Evolutionary conservation across 306 rosid species (phyloP).

Genomic region (Vigna hirtella): DNA sequence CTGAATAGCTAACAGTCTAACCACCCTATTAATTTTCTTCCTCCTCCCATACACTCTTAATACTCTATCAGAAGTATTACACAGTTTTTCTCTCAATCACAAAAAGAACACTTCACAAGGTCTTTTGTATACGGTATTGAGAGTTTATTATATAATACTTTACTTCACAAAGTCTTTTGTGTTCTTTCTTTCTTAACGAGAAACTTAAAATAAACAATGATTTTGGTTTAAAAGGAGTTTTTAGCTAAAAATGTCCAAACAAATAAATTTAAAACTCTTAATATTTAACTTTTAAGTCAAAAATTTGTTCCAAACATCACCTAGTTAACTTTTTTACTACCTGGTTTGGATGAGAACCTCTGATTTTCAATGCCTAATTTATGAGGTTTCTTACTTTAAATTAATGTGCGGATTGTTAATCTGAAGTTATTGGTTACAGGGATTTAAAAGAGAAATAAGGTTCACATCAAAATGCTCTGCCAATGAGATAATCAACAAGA

Average conservation of each 20-base stretch:
- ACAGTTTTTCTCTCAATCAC: no score
- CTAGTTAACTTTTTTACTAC: neutral
- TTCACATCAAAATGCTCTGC: constrained; percentile 85
- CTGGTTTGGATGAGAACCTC: constrained; percentile 20
- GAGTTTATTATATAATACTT: no score
- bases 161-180: no score
- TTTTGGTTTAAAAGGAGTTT: neutral
- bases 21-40: no score
- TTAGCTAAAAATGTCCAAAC: neutral
- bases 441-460: constrained; percentile 81
- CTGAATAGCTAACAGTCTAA: no score
- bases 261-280: neutral
- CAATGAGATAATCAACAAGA: constrained; percentile 75
- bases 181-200: no score
- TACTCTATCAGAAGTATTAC: no score
- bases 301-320: neutral
- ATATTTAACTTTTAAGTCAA: neutral
- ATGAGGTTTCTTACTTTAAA: constrained; percentile 3
- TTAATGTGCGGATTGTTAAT: neutral
- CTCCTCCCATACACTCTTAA: no score
- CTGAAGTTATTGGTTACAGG: constrained; percentile 50
- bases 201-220: neutral
- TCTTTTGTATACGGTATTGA: no score
- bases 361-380: neutral
- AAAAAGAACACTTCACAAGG: no score